Base-by-base conservation (phyloP, 768 basidiomycete genomes). In the Panus rudis region DNA sequence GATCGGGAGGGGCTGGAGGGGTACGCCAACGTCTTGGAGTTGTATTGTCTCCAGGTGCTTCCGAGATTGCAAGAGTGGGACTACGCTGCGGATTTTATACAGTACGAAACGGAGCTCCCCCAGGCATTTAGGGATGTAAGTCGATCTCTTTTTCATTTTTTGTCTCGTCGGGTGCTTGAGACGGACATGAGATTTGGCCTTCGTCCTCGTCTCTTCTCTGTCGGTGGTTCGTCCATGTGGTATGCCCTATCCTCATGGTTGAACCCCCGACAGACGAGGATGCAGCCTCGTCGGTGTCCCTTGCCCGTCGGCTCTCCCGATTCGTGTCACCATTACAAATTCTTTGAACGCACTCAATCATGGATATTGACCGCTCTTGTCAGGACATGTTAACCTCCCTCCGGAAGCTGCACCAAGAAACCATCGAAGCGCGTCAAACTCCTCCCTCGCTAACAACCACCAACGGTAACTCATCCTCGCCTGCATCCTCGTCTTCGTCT, bases 11-110 rank as follows among this genome's bases (percentile, higher is more conserved):
- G 68, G 3, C 68, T 60, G 11, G 76, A 76, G 37, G 80, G 75
- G 14, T 90, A 91, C 52, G 76, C 76, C 42, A 86, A 84, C 55
- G 73, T 88, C 7, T 56, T 91, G 35, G 86, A 89, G 50, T 59
- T 87, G 10, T 92, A 91, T 61, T 80, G 78, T 52, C 64, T 89
- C 13, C 78, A 81, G 45, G 63, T 91, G 26, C 62, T 92, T 26
- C 84, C 88, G 0, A 75, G 76, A 37, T 58, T 91, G 21, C 76
- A 75, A 37, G 80, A 87, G 53, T 91, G 88, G 88, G 79, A 81
- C 16, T 87, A 88, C 53, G 84, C 81, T 13, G 70, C 66, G 40
- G 85, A 87, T 50, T 90, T 89, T 56, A 56, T 92, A 45, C 67
- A 74, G 30, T 84, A 84, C 50, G 88, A 91, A 56, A 66, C 66